Evolutionary conservation across 768 basidiomycete species (phyloP), one percentile per base, ranked within the genome.

Genomic region (Rhizopogon rudus): DNA sequence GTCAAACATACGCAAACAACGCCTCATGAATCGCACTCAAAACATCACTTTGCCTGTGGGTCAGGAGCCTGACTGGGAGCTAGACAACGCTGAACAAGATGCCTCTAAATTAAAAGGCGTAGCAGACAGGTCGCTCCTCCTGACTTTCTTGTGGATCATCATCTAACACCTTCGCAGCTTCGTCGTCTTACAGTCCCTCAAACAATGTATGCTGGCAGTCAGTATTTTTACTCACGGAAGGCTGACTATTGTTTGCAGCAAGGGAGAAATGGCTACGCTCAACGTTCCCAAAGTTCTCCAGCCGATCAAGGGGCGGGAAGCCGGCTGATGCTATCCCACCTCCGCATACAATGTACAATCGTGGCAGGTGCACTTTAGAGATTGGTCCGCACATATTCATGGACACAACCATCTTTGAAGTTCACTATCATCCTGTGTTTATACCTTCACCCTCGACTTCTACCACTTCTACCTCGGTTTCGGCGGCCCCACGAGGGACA

Each of bases 301-400:
- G 78, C 53, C 87, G 82, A 60, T 70, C 79, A 46, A 81, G 86
- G 16, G 80, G 79, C 42, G 79, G 77, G 54, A 87, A 84, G 61
- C 72, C 73, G n/a, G 65, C 76, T 0, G 77, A 80, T 50, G 71
- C 77, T 20, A 65, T 72, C 25, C 82, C 82, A 40, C 86, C 86
- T 3, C 82, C 86, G 0, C 87, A 90, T 64, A 84, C 80, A 1
- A 79, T 84, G 53, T 81, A 82, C 60, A 75, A 75, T 33, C 76
- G 85, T 37, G 88, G 88, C 44, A 81, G 75, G 63, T 91, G 84
- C 65, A 81, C 86, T 53, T 67, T 93, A 39, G 77, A 82, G 61
- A 81, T 93, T 33, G 91, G 90, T 5, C 91, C 91, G 13, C 88
- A 90, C 66, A 71, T 75, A 28, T 92, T 92, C 62, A 64, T 73